Conservation (phyloP, 192 early-diverging fungal species). For the Fimicolochytrium jonesii region DNA sequence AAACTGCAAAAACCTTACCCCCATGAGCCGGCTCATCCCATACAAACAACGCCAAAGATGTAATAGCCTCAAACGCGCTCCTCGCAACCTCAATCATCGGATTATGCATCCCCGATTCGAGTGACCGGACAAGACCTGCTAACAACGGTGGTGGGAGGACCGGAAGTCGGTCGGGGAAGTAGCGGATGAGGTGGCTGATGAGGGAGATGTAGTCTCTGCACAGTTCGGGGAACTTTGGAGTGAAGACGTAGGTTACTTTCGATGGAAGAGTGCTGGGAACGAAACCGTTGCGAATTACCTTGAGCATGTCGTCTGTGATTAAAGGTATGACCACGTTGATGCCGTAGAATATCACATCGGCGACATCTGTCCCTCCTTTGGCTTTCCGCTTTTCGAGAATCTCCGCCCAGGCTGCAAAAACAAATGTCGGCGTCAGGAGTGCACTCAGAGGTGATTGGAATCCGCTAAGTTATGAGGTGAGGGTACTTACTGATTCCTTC, state of each 20-base stretch:
- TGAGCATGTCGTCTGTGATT: conserved; percentile 66
- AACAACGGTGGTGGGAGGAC: conserved; percentile 46
- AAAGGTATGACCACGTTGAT: conserved; percentile 66
- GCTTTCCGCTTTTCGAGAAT: conserved; percentile 26
- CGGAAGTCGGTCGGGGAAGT: conserved; percentile 58
- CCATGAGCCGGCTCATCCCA: conserved; percentile 39
- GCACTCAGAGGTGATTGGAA: neutral
- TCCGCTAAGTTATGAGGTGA: neutral
- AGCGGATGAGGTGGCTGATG: conserved; percentile 57
- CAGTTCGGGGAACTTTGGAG: conserved; percentile 49
- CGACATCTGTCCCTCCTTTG: conserved; percentile 36
- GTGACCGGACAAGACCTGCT: conserved; percentile 51
- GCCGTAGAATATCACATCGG: conserved; percentile 69
- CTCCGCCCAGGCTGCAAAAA: conserved; percentile 16
- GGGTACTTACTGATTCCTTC: conserved; percentile 44
- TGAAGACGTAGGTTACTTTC: too few relatives aligned
- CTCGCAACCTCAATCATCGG: conserved; percentile 57
- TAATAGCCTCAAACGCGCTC: conserved; percentile 60
- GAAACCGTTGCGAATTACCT: conserved; percentile 39
- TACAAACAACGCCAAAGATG: conserved; percentile 51
- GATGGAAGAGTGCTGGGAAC: neutral
- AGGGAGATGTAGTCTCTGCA: conserved; percentile 65
- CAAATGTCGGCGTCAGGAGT: neutral
- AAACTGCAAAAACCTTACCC: too few relatives aligned
- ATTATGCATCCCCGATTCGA: conserved; percentile 61